These are phyloP conservation scores for Mycena alexandri DNA, from an alignment of 768 basidiomycete genomes.

Conservation along the genomic window DNA sequence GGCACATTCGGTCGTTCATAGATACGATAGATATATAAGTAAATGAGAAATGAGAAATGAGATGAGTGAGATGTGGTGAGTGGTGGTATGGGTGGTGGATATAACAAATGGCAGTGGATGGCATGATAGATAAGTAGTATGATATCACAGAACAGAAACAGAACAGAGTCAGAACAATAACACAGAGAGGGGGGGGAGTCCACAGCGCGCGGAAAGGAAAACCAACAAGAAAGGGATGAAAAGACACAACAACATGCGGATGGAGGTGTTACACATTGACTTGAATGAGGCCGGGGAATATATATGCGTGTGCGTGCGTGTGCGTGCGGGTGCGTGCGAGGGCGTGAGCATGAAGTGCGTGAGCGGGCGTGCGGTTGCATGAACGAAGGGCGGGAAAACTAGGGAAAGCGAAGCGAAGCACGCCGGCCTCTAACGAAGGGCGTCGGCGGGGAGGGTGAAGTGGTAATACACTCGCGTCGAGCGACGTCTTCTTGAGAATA, in stretches of 20 bases:
- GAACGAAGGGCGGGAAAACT: slow-evolving; percentile 4
- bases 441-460: slow-evolving; percentile 14
- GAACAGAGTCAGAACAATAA: slow-evolving; percentile 12
- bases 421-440: slow-evolving; percentile 27
- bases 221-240: slow-evolving; percentile 24
- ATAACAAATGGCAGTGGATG: slow-evolving; percentile 15
- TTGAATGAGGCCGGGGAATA: slow-evolving; percentile 31
- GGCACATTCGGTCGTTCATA: slow-evolving; percentile 3
- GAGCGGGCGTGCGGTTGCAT: slow-evolving; percentile 11
- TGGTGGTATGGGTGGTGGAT: slow-evolving; percentile 21
- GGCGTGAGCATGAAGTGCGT: slow-evolving; percentile 5
- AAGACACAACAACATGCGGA: slow-evolving; percentile 31
- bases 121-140: slow-evolving; percentile 19
- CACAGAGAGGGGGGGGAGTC: not conserved
- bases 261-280: slow-evolving; percentile 33
- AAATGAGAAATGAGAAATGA: slow-evolving; percentile 4
- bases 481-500: slow-evolving; percentile 12
- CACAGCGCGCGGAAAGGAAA: slow-evolving; percentile 26
- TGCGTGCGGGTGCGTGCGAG: slow-evolving; percentile 10
- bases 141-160: slow-evolving; percentile 2
- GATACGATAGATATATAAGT: slow-evolving; percentile 22
- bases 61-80: slow-evolving; percentile 6
- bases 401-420: not conserved
- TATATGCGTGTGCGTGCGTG: slow-evolving; percentile 29
- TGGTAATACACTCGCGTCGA: slow-evolving; percentile 4